Conservation (phyloP, 495 filamentous ascomycete species). For the Penicillium steckii region DNA sequence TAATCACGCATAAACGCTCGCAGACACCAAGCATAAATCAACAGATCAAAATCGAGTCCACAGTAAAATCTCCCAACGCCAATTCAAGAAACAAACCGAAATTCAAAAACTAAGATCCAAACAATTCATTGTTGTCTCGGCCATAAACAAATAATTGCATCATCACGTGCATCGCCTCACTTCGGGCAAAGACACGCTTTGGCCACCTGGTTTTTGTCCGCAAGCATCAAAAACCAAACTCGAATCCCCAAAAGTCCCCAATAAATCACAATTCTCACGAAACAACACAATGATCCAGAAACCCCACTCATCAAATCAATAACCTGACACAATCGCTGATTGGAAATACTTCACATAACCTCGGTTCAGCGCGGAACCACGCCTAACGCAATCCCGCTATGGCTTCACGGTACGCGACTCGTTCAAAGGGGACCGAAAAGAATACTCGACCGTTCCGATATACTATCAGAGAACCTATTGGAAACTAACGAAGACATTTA, state of each 20-base stretch:
- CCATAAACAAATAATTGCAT: neutral
- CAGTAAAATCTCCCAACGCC: neutral
- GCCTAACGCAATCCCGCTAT: constrained; percentile 11
- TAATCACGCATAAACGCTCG: no score
- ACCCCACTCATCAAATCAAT: neutral
- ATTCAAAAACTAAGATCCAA: no score
- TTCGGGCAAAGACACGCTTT: constrained; percentile 18
- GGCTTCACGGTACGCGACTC: constrained; percentile 30
- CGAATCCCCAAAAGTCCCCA: constrained; percentile 4
- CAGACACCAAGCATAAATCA: no score
- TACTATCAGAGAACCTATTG: no score
- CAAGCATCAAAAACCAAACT: constrained; percentile 18
- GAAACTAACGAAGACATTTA: neutral
- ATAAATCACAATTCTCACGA: neutral
- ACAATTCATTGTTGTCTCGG: neutral
- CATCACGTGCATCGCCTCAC: constrained; percentile 23
- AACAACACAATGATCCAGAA: constrained; percentile 9
- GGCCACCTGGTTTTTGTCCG: constrained; percentile 31
- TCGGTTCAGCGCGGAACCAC: constrained; percentile 5
- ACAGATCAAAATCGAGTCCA: no score
- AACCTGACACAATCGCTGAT: neutral
- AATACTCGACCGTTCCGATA: neutral
- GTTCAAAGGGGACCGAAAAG: no score
- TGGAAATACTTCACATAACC: neutral
- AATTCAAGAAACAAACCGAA: neutral